Evolutionary conservation across 495 filamentous ascomycete genomes (phyloP), one percentile per base, ranked within the genome.

Genomic region (Friedmanniomyces simplex): DNA sequence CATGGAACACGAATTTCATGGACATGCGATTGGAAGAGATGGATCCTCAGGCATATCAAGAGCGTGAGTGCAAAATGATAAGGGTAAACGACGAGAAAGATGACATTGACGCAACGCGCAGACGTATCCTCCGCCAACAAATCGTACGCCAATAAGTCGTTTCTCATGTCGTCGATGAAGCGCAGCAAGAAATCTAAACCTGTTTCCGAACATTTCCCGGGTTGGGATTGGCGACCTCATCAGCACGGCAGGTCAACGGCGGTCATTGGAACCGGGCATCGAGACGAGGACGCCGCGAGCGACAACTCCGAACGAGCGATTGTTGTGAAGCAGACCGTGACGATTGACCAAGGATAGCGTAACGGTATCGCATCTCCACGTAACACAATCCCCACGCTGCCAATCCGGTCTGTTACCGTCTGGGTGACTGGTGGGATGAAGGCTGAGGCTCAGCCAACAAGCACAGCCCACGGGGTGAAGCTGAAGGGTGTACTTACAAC

Each of bases 1-100:
- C 22, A 20, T 60, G 26, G 25, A 55, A 60, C 28, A 54, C 39
- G 10, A 34, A 41, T 21, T 59, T 45, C 26, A 41, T 46, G 30
- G 43, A 32, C 24, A 26, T 45, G 20, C 7, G n/a, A 3, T 20
- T 59, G 2, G 56, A 52, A 32, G 49, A 59, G 36, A 25, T 59
- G 2, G 56, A 59, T 21, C 56, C 28, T 10, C 14, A 45, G 18
- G 56, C 49, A 26, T 53, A 52, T 34, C 8, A 50, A 10, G 16
- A 57, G 32, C 45, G 30, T 51, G 39, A 36, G 45, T 55, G 13
- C 11, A 22, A 18, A 8, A 6, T 47, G 11, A 22, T 22, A 12
- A 8, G 7, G 8, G 10, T 47, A 6, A 47, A 8, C 8, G 43
- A 47, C 6, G 7, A 6, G 20, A 16, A 21, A 22, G 20, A 8